Conservation (phyloP, 495 filamentous ascomycete species). For the Glonium stellatum region DNA sequence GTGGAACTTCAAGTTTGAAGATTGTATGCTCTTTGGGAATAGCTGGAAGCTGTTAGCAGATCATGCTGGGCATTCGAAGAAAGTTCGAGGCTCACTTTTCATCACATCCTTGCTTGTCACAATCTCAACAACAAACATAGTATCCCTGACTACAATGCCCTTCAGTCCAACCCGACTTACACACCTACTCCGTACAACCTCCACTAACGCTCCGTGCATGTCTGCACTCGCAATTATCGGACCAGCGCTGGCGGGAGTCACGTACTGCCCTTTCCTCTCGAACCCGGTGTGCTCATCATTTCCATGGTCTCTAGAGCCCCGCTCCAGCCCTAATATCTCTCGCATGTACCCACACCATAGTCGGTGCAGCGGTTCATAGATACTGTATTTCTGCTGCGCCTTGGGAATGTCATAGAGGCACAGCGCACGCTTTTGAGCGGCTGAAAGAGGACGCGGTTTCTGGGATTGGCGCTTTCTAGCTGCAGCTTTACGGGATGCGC, state of each 20-base stretch:
- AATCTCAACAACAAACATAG: constrained; percentile 77
- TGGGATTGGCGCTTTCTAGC: constrained; percentile 45
- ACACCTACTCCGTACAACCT: constrained; percentile 76
- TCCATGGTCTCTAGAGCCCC: constrained; percentile 19
- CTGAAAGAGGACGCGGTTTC: constrained; percentile 66
- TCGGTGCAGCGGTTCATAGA: constrained; percentile 67
- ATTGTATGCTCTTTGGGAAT: constrained; percentile 86
- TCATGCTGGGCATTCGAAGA: neutral
- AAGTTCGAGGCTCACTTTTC: constrained; percentile 41
- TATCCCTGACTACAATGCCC: constrained; percentile 85
- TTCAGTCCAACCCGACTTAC: constrained; percentile 70
- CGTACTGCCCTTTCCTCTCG: constrained; percentile 33
- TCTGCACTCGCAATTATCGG: constrained; percentile 74
- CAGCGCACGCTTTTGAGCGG: constrained; percentile 65
- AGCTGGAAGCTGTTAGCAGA: constrained; percentile 32
- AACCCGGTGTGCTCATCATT: too few relatives aligned
- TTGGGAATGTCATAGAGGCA: constrained; percentile 67
- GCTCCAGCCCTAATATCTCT: constrained; percentile 54
- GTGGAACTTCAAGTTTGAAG: constrained; percentile 69
- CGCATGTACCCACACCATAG: constrained; percentile 82
- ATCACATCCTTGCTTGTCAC: constrained; percentile 58
- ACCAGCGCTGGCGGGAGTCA: constrained; percentile 48
- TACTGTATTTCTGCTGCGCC: constrained; percentile 58
- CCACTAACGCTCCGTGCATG: constrained; percentile 78
- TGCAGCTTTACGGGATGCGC: constrained; percentile 52